phyloP scores from a whole-genome alignment of 306 rosid species.

The Medicago ruthenica region DNA sequence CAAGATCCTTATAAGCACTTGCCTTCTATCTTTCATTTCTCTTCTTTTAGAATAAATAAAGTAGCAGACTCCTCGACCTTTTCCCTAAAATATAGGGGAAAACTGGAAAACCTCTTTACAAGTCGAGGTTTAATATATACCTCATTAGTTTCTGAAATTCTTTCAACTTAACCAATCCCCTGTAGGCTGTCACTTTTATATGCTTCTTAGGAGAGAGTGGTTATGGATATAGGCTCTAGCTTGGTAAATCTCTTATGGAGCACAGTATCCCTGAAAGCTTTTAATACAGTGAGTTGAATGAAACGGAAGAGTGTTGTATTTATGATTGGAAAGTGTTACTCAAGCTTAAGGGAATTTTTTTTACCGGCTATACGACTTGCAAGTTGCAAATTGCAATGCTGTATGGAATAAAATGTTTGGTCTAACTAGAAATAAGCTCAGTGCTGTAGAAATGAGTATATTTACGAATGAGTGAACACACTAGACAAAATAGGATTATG shows the following conservation, averaged over 20 bases:
- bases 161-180: slow-evolving; percentile 5
- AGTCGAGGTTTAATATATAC: slow-evolving; percentile 1
- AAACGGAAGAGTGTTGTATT: background rate
- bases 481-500: background rate
- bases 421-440: background rate
- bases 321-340: background rate
- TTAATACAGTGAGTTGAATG: background rate
- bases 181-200: background rate
- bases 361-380: background rate
- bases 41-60: slow-evolving; percentile 21
- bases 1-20: slow-evolving; percentile 13
- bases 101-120: background rate
- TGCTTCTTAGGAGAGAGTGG: background rate
- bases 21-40: slow-evolving; percentile 4
- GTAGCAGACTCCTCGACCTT: slow-evolving; percentile 18
- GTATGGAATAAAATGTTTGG: background rate
- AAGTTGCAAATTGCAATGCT: background rate
- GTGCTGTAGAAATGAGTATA: background rate
- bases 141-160: slow-evolving; percentile 14
- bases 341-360: background rate
- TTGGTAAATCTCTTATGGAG: slow-evolving; percentile 1
- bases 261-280: background rate
- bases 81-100: background rate
- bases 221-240: slow-evolving; percentile 26
- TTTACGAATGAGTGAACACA: background rate